Percentiles rank a stretch among this genome's conserved stretches.
These are phyloP conservation scores for Parachaetomium inaequale DNA, from an alignment of 495 filamentous ascomycete genomes.

Conservation along the genomic window DNA sequence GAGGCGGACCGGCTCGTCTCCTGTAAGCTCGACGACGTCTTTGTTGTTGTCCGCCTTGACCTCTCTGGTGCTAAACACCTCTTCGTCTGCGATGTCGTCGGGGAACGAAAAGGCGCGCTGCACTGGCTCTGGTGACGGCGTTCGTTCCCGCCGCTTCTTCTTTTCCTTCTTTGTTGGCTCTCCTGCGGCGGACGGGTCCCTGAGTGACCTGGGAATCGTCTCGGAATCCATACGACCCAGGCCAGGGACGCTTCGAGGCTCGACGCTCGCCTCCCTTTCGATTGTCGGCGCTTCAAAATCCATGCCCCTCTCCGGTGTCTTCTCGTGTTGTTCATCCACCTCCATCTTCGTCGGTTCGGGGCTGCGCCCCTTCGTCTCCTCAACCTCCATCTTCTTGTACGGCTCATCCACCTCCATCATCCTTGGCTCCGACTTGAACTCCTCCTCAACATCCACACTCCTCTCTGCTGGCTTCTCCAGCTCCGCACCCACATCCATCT, in stretches of 20 bases:
- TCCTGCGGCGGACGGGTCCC: slow-evolving; percentile 9
- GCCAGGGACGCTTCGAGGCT: neutral
- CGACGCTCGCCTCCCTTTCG: neutral
- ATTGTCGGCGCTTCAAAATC: neutral
- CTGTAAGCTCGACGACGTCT: neutral
- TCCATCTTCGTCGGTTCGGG: neutral
- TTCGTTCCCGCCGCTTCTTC: slow-evolving; percentile 20
- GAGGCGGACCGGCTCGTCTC: slow-evolving; percentile 16
- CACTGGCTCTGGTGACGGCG: slow-evolving; percentile 27
- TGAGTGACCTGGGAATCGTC: slow-evolving; percentile 32
- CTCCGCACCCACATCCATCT: neutral
- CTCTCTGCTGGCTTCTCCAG: neutral
- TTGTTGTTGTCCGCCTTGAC: slow-evolving; percentile 10
- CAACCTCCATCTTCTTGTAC: neutral
- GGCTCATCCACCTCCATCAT: neutral
- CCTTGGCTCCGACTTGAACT: neutral
- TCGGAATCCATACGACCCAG: slow-evolving; percentile 36
- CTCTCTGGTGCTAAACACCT: slow-evolving; percentile 29
- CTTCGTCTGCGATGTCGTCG: slow-evolving; percentile 38
- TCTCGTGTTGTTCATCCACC: neutral
- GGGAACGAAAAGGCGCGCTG: slow-evolving; percentile 36
- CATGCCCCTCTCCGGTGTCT: neutral
- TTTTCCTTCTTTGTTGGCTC: slow-evolving; percentile 12
- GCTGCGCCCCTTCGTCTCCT: neutral
- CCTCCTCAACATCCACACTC: neutral